A percentile compares a stretch with the other conserved stretches of the same genome.
Conservation (phyloP, 805 yeast species). For the Metschnikowia chrysomelidarum region DNA sequence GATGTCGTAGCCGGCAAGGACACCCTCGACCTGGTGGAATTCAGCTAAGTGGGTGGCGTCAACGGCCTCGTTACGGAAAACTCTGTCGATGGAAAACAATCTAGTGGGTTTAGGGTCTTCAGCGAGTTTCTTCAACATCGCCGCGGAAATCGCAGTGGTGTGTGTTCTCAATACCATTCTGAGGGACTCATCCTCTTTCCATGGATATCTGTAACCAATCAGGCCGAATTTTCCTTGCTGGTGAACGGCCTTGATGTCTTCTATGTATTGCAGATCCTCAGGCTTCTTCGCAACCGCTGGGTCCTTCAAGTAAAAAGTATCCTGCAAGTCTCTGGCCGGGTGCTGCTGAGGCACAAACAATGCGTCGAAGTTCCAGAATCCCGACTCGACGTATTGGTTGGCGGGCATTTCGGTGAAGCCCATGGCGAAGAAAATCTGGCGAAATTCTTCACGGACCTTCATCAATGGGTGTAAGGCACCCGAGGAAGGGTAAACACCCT, state of each 20-base stretch:
- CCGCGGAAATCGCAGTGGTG: conserved; percentile 91
- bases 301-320: conserved; percentile 95
- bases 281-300: conserved; percentile 82
- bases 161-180: conserved; percentile 95
- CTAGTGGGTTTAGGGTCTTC: conserved; percentile 85
- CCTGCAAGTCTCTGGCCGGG: conserved; percentile 99
- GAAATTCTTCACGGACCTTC: conserved; percentile 95
- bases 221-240: conserved; percentile 90
- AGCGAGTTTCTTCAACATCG: conserved; percentile 84
- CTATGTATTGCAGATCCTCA: conserved; percentile 73
- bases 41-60: conserved; percentile 99
- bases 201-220: conserved; percentile 96
- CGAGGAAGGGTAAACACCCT: conserved; percentile 79
- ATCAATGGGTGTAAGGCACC: conserved; percentile 97
- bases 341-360: conserved; percentile 98
- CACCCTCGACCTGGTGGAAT: conserved; percentile 99
- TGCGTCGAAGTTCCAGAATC: conserved; percentile 99
- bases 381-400: conserved; percentile 95
- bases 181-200: conserved; percentile 89
- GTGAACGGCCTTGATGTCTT: conserved; percentile 79
- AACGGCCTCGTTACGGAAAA: conserved; percentile 98
- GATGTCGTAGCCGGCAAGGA: conserved; percentile 90
- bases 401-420: conserved; percentile 99
- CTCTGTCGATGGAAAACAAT: conserved; percentile 94
- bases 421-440: conserved; percentile 96